Evolutionary conservation across 2,329 filamentous ascomycete genomes (phyloP).

Genomic region (Sarocladiaceae sp.): DNA sequence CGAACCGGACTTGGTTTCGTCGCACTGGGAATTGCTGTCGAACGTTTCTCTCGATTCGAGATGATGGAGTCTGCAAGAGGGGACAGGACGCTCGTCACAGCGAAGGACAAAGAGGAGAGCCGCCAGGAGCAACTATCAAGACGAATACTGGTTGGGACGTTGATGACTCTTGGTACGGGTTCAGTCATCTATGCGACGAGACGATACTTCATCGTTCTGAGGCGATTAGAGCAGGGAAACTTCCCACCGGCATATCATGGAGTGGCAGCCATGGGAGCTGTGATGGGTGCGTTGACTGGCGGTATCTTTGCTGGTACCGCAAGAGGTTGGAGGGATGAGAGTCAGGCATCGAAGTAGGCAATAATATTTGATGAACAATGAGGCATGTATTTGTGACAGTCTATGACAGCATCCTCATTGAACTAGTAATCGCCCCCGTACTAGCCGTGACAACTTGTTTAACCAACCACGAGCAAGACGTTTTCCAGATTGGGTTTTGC

Average conservation of each 20-base stretch:
- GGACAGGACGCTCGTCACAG: background rate
- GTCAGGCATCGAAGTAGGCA: background rate
- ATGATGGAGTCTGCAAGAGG: slow-evolving; percentile 18
- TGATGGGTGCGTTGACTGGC: slow-evolving; percentile 24
- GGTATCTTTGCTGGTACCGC: slow-evolving; percentile 17
- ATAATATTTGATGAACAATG: too few relatives aligned
- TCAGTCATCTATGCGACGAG: slow-evolving; percentile 42
- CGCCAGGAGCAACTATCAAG: slow-evolving; percentile 5
- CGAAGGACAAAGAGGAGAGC: slow-evolving; percentile 9
- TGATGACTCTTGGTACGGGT: slow-evolving; percentile 40
- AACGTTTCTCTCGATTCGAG: slow-evolving; percentile 42
- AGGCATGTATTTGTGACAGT: too few relatives aligned
- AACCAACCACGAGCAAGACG: too few relatives aligned
- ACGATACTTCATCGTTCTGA: slow-evolving; percentile 41
- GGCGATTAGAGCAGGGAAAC: slow-evolving; percentile 31
- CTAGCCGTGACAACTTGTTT: too few relatives aligned
- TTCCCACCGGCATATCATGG: slow-evolving; percentile 32
- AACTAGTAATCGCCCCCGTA: too few relatives aligned
- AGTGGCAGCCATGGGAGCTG: slow-evolving; percentile 22
- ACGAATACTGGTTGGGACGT: slow-evolving; percentile 30
- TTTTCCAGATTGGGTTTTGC: too few relatives aligned
- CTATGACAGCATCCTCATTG: too few relatives aligned
- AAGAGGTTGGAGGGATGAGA: background rate
- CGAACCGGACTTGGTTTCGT: slow-evolving; percentile 48
- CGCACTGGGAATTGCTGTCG: slow-evolving; percentile 45